Evolutionary conservation across 805 yeast genomes (phyloP), one percentile per base, ranked within the genome.

Genomic region (Schwanniomyces vanrijiae): DNA sequence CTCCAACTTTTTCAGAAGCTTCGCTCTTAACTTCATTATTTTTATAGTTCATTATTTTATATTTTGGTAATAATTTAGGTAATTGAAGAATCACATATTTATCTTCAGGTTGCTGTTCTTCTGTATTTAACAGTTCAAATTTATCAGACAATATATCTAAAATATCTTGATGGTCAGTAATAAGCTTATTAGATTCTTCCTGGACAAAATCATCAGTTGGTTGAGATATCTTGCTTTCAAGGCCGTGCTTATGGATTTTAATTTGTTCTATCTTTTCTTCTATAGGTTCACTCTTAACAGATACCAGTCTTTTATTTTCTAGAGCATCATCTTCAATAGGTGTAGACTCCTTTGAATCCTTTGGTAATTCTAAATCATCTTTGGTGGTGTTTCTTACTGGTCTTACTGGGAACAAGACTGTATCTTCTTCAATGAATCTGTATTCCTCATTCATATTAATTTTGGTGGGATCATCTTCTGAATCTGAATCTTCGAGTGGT

Each of bases 381-480:
- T 65, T 68, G 45, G 71, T 76, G 26, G 72, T 76, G 9, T 71
- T 67, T 64, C 90, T 75, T 8, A 73, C 73, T 1, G 92, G 88
- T 55, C 90, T 77, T 4, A 86, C 84, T 0, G 92, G 92, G 69
- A 86, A 84, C 26, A 84, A 62, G 16, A 71, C 76, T 0, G 82
- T 73, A 45, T 80, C 84, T n/a, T 67, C 71, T 21, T 70, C 81
- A 19, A 72, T 78, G 54, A 79, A 74, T 24, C 66, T 68, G 52
- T 81, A 82, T 42, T 78, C 84, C 56, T 77, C 76, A 46, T 81
- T 82, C 87, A 86, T 83, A 62, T 85, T 78, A 51, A 84, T 82
- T 55, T 68, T 78, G 3, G 81, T 67, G 14, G 62, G 57, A 34
- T 66, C 76, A 18, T 63, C 72, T 3, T 68, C 78, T 10, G 66